Evolutionary conservation across 2,329 filamentous ascomycete species (phyloP).

Genomic region (Ophiostoma angusticollis): DNA sequence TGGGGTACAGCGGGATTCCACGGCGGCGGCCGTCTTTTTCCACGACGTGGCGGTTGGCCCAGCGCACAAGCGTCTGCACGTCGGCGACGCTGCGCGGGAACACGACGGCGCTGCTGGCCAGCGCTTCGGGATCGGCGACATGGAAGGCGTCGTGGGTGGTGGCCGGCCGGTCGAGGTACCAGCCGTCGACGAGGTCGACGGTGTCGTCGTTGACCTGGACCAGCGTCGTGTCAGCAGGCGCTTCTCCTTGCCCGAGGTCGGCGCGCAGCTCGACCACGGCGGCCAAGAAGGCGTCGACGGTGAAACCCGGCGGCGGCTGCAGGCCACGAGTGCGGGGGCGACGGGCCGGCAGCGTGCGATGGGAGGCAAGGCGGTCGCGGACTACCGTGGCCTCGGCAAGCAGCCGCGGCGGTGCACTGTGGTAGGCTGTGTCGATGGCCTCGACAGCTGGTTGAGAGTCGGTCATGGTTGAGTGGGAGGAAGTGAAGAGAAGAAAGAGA

Average conservation of each 20-base stretch:
- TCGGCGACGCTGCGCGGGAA: constrained; percentile 32
- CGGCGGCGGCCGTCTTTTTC: not conserved
- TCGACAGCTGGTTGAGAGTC: not conserved
- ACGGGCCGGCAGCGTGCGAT: constrained; percentile 16
- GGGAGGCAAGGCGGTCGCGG: constrained; percentile 14
- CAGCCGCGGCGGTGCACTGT: constrained; percentile 17
- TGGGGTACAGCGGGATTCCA: constrained; percentile 33
- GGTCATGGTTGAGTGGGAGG: not conserved
- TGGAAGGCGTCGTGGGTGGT: constrained; percentile 32
- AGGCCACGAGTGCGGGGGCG: constrained; percentile 13
- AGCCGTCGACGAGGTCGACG: constrained; percentile 20
- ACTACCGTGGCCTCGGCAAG: constrained; percentile 15
- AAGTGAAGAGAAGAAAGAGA: not conserved
- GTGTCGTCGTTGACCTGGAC: constrained; percentile 22
- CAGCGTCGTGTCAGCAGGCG: too few relatives aligned
- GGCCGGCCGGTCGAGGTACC: constrained; percentile 20
- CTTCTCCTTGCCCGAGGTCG: constrained; percentile 16
- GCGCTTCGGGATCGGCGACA: constrained; percentile 28
- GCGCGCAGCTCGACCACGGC: constrained; percentile 21
- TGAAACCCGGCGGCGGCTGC: constrained; percentile 19
- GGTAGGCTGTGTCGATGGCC: constrained; percentile 16
- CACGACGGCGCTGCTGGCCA: constrained; percentile 29
- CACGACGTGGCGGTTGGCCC: constrained; percentile 18
- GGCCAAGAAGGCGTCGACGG: constrained; percentile 14
- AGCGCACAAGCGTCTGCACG: constrained; percentile 32